These are phyloP conservation scores for Podila epicladia DNA, from an alignment of 192 early-diverging fungal genomes.

Conservation along the genomic window DNA sequence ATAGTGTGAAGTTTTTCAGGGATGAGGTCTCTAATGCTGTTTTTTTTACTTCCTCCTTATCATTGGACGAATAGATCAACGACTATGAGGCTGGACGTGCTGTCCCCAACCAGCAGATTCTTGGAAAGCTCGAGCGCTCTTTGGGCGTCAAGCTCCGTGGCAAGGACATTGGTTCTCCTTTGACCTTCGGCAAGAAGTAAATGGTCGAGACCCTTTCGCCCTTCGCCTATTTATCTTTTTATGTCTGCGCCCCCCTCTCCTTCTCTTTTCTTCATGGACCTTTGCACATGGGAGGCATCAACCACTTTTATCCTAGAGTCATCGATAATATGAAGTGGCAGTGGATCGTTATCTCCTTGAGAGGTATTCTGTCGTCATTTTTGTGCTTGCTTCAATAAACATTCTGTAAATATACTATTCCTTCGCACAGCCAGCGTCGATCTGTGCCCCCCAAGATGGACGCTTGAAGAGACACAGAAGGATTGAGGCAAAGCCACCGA, in stretches of 20 bases:
- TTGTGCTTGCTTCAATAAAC: background rate
- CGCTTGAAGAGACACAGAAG: background rate
- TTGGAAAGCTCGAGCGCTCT: slow-evolving; percentile 88
- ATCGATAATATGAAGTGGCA: too few species aligned
- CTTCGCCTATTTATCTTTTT: background rate
- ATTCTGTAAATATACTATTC: background rate
- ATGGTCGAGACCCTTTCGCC: background rate
- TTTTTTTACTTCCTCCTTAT: background rate
- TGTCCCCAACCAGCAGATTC: slow-evolving; percentile 91
- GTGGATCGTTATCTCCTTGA: too few species aligned
- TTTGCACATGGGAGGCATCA: background rate
- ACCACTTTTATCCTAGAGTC: too few species aligned
- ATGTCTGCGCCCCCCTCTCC: background rate
- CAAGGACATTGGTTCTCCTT: slow-evolving; percentile 61
- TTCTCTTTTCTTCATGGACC: slow-evolving; percentile 3
- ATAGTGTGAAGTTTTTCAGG: background rate
- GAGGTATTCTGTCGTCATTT: too few species aligned
- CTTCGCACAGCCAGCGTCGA: background rate
- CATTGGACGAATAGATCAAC: slow-evolving; percentile 62
- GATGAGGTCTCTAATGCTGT: background rate
- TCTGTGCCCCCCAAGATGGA: background rate
- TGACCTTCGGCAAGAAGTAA: slow-evolving; percentile 53
- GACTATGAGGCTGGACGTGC: slow-evolving; percentile 91
- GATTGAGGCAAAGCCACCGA: background rate
- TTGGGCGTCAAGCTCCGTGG: slow-evolving; percentile 91